Conservation (phyloP, 306 rosid species). For the Trifolium pratense region DNA sequence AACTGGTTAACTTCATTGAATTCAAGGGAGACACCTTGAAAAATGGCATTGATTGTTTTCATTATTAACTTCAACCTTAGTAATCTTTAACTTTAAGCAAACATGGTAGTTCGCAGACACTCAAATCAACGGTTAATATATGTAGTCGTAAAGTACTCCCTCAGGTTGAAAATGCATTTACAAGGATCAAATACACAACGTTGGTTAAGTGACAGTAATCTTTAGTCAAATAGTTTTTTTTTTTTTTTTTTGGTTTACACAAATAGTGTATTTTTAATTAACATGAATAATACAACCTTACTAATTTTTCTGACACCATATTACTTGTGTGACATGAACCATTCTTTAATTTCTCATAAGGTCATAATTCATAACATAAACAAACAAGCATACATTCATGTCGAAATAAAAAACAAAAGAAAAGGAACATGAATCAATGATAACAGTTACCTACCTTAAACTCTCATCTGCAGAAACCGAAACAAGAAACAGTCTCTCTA, state of each 20-base stretch:
- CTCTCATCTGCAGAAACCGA: constrained; percentile 49
- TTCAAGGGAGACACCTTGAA: constrained; percentile 9
- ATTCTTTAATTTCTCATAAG: constrained; percentile 28
- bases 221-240: background rate
- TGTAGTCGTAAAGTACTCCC: background rate
- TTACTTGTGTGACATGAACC: constrained; percentile 9
- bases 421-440: constrained; percentile 20
- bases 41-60: constrained; percentile 21
- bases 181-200: background rate
- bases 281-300: background rate
- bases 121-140: background rate
- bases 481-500: constrained; percentile 33
- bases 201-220: background rate
- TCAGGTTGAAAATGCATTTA: background rate
- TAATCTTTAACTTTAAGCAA: background rate
- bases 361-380: constrained; percentile 42
- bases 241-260: too few relatives aligned
- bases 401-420: constrained; percentile 17
- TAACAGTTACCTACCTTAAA: constrained; percentile 44
- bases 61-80: background rate
- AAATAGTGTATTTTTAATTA: background rate
- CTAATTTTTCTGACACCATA: too few relatives aligned
- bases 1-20: constrained; percentile 16
- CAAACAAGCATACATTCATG: constrained; percentile 26
- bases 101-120: background rate